These are phyloP conservation scores for Elsinoe fawcettii DNA, from an alignment of 2,329 filamentous ascomycete genomes.

Conservation along the genomic window DNA sequence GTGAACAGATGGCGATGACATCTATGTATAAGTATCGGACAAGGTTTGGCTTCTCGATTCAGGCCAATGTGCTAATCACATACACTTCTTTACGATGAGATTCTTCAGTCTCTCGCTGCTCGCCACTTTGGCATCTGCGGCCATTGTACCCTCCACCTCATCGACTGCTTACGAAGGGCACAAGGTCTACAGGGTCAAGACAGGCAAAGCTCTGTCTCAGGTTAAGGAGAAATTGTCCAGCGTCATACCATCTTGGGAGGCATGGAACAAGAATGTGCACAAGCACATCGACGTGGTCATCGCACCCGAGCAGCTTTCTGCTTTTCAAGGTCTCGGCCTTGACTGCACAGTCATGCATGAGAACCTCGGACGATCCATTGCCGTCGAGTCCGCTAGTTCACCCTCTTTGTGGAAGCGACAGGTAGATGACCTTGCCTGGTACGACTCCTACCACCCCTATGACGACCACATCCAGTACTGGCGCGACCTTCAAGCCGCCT, in stretches of 20 bases:
- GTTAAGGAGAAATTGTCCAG: slow-evolving; percentile 15
- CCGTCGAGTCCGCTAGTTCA: slow-evolving; percentile 26
- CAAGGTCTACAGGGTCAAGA: slow-evolving; percentile 6
- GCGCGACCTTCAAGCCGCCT: slow-evolving; percentile 38
- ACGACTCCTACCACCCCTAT: slow-evolving; percentile 48
- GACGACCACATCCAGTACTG: slow-evolving; percentile 46
- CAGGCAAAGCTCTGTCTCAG: slow-evolving; percentile 1
- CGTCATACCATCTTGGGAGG: slow-evolving; percentile 17
- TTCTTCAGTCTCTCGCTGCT: background rate
- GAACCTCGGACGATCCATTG: slow-evolving; percentile 38
- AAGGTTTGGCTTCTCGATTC: background rate
- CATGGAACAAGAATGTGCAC: slow-evolving; percentile 17
- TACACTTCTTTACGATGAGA: background rate
- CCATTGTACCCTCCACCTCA: slow-evolving; percentile 5
- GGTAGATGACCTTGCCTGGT: slow-evolving; percentile 38
- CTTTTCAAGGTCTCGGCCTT: slow-evolving; percentile 30
- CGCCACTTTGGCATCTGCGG: background rate
- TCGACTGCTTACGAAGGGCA: background rate
- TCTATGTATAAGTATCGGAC: background rate
- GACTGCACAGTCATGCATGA: slow-evolving; percentile 34
- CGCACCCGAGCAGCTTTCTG: slow-evolving; percentile 12
- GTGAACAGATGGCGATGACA: background rate
- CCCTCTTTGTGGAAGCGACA: slow-evolving; percentile 4
- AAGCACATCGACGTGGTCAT: slow-evolving; percentile 21
- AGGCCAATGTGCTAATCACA: background rate